Evolutionary conservation across 257 asterid species (phyloP).

Genomic region (Cinchona pubescens): DNA sequence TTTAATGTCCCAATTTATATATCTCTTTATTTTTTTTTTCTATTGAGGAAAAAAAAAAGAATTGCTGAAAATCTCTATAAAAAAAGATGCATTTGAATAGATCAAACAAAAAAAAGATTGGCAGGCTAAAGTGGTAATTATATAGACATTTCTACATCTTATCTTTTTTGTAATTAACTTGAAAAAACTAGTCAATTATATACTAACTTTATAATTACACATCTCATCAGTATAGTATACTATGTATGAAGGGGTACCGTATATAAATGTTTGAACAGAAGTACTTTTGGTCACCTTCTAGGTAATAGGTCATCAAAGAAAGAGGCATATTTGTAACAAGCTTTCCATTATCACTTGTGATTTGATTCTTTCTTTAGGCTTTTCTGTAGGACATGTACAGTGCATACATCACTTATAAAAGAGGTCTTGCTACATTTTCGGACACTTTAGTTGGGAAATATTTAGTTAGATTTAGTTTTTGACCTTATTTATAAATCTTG

Average conservation of each 20-base stretch:
- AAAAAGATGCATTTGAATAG: not conserved
- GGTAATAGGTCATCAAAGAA: not conserved
- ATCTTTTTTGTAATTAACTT: not conserved
- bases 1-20: not conserved
- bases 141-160: not conserved
- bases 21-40: too few species aligned
- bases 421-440: not conserved
- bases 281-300: not conserved
- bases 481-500: not conserved
- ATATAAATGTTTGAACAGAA: not conserved
- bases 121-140: too few species aligned
- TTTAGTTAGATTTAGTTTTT: too few species aligned
- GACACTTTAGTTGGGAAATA: not conserved
- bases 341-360: not conserved
- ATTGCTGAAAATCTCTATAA: not conserved
- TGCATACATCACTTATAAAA: not conserved
- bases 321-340: conserved; percentile 1
- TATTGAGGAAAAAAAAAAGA: too few species aligned
- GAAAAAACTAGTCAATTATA: not conserved
- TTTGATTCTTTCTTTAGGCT: not conserved
- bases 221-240: too few species aligned
- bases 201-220: too few species aligned
- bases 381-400: not conserved
- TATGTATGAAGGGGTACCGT: too few species aligned
- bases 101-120: too few species aligned